Base-by-base conservation (phyloP, 352 stramenopile genomes). In the Pythium monospermum region DNA sequence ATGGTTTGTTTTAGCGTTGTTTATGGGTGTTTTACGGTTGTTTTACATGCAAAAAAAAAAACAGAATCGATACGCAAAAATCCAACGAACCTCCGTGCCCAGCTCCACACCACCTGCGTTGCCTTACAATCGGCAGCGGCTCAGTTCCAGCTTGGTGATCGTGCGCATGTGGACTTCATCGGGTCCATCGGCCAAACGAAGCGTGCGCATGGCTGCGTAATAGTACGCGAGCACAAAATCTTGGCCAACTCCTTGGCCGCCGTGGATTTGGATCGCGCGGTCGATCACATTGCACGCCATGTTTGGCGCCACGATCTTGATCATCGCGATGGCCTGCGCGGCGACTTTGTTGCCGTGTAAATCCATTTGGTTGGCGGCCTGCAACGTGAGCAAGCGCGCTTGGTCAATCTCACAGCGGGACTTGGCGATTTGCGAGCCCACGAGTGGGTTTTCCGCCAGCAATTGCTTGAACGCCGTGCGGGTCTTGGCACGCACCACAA, bases 131-230 rank as follows among this genome's bases (percentile, higher is more conserved):
- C 57, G 56, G 49, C 57, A 57, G 38, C 42, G 64, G 44, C 71
- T 85, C 47, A 96, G 72, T 66, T 99, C 94, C 38, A 97, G 72
- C 64, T 95, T 88, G 28, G 93, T 95, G 50, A 99, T 86, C 30
- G 89, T 97, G 55, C 87, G 77, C 67, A 96, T 93, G 78, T 99
- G 96, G 40, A 99, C 96, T 55, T 96, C 91, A 68, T 99, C 96
- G 0, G 96, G 96, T 22, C 96, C 96, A 66, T 99, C 96, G 0
- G 96, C 96, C 53, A 99, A 89, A 44, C 96, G 83, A 3, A 99
- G 73, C 31, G 93, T 97, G 38, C 95, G 79, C 52, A 98, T 64
- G 8, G 71, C 76, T 7, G 91, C 90, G 46, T 95, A 97, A 40
- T 94, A 83, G 57, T 96, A 85, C 3, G 93, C 84, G 39, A 99